phyloP scores from a whole-genome alignment of 257 asterid species.

The Solanum etuberosum region DNA sequence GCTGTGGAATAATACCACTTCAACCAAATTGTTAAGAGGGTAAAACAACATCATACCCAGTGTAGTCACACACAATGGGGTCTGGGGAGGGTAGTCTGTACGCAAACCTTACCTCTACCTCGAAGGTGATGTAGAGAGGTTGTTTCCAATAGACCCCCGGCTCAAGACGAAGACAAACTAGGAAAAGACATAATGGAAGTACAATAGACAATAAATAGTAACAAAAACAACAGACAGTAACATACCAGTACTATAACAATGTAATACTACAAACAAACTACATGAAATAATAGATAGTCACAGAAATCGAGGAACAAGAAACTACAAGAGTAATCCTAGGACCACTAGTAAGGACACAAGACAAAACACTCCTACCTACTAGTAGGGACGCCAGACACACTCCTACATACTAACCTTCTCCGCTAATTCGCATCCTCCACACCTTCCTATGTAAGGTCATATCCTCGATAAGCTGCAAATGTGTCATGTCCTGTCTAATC shows the following conservation, averaged over 20 bases:
- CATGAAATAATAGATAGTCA: not conserved
- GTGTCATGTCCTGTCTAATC: not conserved
- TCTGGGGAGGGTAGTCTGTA: not conserved
- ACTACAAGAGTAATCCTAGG: not conserved
- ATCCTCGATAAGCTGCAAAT: not conserved
- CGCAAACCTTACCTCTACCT: not conserved
- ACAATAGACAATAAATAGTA: not conserved
- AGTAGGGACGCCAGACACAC: not conserved
- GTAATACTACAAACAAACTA: not conserved
- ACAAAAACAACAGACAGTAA: not conserved
- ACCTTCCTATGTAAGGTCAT: not conserved
- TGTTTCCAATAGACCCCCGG: not conserved
- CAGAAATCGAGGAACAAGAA: not conserved
- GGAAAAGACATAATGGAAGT: not conserved
- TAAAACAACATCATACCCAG: not conserved
- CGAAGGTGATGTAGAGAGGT: not conserved
- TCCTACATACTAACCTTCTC: not conserved
- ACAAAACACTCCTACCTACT: not conserved
- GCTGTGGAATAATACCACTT: not conserved
- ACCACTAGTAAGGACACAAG: not conserved
- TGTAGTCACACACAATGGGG: not conserved
- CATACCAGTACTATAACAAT: not conserved
- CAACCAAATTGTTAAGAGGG: not conserved
- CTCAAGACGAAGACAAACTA: not conserved
- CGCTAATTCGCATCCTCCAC: not conserved